Conservation (phyloP, 495 filamentous ascomycete species). For the Trichocladium uniseriatum region DNA sequence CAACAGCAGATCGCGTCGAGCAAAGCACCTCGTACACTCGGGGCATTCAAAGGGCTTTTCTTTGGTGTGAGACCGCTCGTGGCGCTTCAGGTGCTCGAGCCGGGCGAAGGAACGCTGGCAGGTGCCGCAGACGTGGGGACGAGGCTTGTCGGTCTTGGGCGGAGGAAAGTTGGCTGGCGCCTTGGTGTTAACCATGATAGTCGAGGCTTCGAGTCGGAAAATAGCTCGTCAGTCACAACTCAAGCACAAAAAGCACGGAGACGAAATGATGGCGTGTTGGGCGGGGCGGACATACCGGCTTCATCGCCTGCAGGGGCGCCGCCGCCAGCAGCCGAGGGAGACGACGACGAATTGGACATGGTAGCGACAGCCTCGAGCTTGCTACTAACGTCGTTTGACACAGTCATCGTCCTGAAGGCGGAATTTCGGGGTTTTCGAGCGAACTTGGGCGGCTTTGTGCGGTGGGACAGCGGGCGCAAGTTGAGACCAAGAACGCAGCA, state of each 20-base stretch:
- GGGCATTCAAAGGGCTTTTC: conserved; percentile 99
- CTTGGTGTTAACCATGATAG: conserved; percentile 45
- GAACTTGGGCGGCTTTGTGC: conserved; percentile 9
- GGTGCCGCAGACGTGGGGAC: conserved; percentile 89
- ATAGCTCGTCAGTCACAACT: conserved; percentile 13
- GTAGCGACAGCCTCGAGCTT: conserved; percentile 22
- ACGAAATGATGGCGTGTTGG: neutral
- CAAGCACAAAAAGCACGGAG: neutral
- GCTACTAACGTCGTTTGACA: conserved; percentile 23
- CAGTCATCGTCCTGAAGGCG: conserved; percentile 22
- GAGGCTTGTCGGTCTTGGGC: conserved; percentile 93
- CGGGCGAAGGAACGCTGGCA: conserved; percentile 90
- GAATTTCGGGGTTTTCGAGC: neutral
- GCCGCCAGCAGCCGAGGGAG: conserved; percentile 13
- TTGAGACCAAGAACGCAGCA: conserved; percentile 1
- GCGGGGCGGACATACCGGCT: conserved; percentile 24
- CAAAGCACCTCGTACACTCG: conserved; percentile 92
- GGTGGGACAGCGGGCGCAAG: conserved; percentile 6
- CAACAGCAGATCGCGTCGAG: conserved; percentile 81
- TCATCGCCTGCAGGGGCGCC: conserved; percentile 25
- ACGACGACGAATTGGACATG: conserved; percentile 29
- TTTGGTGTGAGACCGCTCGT: conserved; percentile 97
- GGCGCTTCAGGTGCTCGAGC: conserved; percentile 93
- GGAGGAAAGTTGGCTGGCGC: conserved; percentile 49
- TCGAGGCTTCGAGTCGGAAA: conserved; percentile 29